phyloP scores from a whole-genome alignment of 1,284 basidiomycete genomes.

The Taiwanofungus camphoratus region DNA sequence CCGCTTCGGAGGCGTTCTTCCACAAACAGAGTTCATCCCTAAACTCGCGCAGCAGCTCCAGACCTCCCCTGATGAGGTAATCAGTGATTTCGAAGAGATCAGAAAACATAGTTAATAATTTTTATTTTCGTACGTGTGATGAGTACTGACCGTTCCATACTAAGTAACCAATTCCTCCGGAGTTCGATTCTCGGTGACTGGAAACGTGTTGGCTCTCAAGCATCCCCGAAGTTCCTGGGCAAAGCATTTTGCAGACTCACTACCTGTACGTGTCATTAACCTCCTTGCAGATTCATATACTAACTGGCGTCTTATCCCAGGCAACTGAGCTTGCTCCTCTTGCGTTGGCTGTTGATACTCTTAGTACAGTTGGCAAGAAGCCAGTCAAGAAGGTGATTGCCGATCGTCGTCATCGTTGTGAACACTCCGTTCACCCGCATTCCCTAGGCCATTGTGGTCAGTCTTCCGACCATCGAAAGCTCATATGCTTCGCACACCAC shows the following conservation, averaged over 20 bases:
- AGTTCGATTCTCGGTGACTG: conserved; percentile 83
- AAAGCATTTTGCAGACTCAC: conserved; percentile 56
- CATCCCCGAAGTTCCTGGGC: conserved; percentile 71
- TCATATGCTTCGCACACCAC: conserved; percentile 82
- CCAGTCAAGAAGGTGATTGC: conserved; percentile 65
- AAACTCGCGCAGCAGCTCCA: conserved; percentile 70
- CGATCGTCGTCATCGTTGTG: background rate
- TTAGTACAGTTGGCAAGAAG: conserved; percentile 71
- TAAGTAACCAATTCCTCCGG: conserved; percentile 77
- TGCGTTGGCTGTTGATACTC: conserved; percentile 61
- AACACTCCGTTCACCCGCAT: conserved; percentile 8
- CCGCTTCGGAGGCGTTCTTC: conserved; percentile 66
- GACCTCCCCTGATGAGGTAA: conserved; percentile 66
- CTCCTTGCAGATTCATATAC: background rate
- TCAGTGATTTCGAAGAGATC: conserved; percentile 72
- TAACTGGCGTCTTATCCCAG: conserved; percentile 19
- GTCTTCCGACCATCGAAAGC: conserved; percentile 92
- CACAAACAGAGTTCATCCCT: conserved; percentile 79
- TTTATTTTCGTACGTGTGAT: background rate
- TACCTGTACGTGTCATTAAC: conserved; percentile 45
- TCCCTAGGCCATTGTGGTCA: conserved; percentile 74
- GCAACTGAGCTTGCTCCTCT: conserved; percentile 59
- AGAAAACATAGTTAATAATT: conserved; percentile 55
- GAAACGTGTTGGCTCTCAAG: conserved; percentile 72
- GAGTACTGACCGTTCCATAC: no score